Base-by-base conservation (phyloP, 352 stramenopile species). In the Elongisporangium undulatum region DNA sequence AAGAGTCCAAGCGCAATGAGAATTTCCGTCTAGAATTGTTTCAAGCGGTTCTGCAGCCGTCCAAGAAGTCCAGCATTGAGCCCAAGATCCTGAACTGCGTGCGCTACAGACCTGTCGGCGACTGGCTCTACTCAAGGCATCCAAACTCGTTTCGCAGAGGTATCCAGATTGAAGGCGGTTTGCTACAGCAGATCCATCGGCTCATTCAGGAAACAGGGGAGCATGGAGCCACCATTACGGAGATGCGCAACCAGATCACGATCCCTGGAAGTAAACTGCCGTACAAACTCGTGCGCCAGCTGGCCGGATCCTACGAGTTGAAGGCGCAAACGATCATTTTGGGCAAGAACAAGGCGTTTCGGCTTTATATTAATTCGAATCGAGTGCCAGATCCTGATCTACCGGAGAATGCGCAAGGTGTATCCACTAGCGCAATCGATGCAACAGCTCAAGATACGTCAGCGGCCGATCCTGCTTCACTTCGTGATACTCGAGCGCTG, bases 41-140 rank as follows among this genome's bases (percentile, higher is more conserved):
- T 58, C 84, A 94, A 39, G 84, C 82, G 9, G 73, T 91, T 21
- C 66, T 94, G 45, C 76, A 87, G 17, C 76, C 75, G 17, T 78
- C 81, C 5, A 75, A 82, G 61, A 71, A 69, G 49, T 66, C 63
- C 2, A 72, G 55, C 16, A 71, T 87, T 1, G 81, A 90, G 41
- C 79, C 83, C 3, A 90, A 89, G 56, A 90, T 91, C 58, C 64
- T 94, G 12, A 92, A 92, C 62, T 94, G 84, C 41, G 76, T 94
- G 51, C 78, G 82, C 16, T 92, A 91, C 62, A 83, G 80, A 55
- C 62, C 71, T 12, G 57, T 62, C 4, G 12, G 24, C 20, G 2
- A 62, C 55, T 19, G 53, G n/a, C 17, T 0, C 39, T 61, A 49
- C 50, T 38, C 24, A 62, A 51, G 4, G 22, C 19, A 17, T 45